A percentile compares a stretch with the other conserved stretches of the same genome.
Evolutionary conservation across 768 basidiomycete genomes (phyloP).

Genomic region (Ramaria rubella): DNA sequence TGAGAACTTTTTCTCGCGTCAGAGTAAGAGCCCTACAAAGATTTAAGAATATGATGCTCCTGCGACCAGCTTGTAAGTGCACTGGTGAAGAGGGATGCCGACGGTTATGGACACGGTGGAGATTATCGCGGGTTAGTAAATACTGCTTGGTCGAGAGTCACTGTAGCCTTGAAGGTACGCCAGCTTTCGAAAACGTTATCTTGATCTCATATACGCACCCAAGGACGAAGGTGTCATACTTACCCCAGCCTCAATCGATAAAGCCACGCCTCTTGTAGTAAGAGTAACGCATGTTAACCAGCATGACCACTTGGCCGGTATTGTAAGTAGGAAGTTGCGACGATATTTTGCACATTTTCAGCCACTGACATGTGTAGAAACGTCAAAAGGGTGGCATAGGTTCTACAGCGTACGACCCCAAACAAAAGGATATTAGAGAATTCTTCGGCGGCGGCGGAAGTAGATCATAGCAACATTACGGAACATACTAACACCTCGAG

Average conservation of each 20-base stretch:
- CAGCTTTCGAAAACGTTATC: conserved; percentile 12
- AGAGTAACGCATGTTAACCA: conserved; percentile 47
- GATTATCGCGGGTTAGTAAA: conserved; percentile 51
- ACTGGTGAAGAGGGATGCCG: conserved; percentile 37
- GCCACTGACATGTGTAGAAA: conserved; percentile 26
- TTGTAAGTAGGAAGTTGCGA: conserved; percentile 39
- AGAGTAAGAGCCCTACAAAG: not conserved
- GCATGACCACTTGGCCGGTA: conserved; percentile 45
- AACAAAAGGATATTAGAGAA: conserved; percentile 65
- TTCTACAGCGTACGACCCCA: conserved; percentile 60
- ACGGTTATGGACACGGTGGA: conserved; percentile 26
- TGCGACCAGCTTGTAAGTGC: conserved; percentile 37
- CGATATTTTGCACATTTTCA: not conserved
- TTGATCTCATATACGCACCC: not conserved
- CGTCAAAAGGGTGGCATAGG: conserved; percentile 78
- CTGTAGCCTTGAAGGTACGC: conserved; percentile 41
- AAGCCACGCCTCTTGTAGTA: conserved; percentile 30
- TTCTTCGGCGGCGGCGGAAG: conserved; percentile 50
- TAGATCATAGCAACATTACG: no score
- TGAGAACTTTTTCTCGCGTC: not conserved
- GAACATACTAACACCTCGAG: no score
- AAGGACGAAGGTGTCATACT: not conserved
- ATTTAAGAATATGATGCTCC: not conserved
- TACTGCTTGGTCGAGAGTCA: conserved; percentile 61
- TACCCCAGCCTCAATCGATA: not conserved